Evolutionary conservation across 2,329 filamentous ascomycete species (phyloP), one percentile per base, ranked within the genome.

Genomic region (Aspergillus tanneri): DNA sequence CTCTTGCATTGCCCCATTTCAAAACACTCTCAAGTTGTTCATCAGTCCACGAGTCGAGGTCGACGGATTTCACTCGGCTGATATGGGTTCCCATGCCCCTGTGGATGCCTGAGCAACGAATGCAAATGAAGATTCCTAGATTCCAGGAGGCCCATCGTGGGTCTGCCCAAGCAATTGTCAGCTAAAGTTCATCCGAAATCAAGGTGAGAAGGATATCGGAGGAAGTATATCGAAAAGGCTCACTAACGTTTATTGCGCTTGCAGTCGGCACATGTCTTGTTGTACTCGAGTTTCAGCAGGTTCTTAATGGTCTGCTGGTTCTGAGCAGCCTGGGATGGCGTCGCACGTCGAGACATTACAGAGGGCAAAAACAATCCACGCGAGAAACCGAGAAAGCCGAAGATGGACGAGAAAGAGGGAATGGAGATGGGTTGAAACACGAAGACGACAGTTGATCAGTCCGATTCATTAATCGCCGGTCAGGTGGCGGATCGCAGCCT

Each of bases 71-170:
- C 70, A 99, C 93, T 72, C 88, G 83, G 72, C 90, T 96, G 70
- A 99, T 96, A 74, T 99, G 93, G 54, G 92, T 97, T 64, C 93
- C 93, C 91, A 99, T 97, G 59, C 92, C 90, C 66, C 93, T 88
- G 75, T 99, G 93, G 66, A 99, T 96, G 65, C 95, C 95, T 14
- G 93, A 99, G 74, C 93, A 99, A 68, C 91, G 87, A 69, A 99
- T 99, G 78, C 93, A 99, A 65, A 99, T 79, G 69, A 99, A 99
- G 66, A 99, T 85, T 62, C 93, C 93, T 46, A 99, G 75, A 70
- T 99, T 99, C 93, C 93, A 99, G 67, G 90, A 96, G 24, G 93
- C 93, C 93, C 93, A 99, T 87, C 93, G 83, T 52, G 93, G 93
- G 76, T 96, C 90, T 95, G 67, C 41, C 32, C 42, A 32, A 24